A percentile compares a stretch with the other conserved stretches of the same genome.
These are phyloP conservation scores for Bonia amplexicaulis DNA, from an alignment of 176 grass and related monocot genomes.

Conservation along the genomic window DNA sequence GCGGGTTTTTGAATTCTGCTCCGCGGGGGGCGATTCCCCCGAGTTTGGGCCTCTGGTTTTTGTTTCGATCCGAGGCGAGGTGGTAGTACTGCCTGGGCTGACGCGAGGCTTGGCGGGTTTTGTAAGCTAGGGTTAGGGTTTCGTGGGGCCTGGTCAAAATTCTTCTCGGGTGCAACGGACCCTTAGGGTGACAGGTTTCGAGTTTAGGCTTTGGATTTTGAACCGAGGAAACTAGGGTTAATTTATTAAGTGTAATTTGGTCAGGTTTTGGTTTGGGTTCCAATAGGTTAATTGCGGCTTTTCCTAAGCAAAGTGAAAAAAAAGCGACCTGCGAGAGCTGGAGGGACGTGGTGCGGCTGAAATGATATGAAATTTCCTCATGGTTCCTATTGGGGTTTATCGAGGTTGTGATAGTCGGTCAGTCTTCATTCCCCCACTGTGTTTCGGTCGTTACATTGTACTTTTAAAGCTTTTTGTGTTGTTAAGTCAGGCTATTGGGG, in stretches of 20 bases:
- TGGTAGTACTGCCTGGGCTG: background rate
- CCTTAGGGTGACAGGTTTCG: background rate
- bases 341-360: background rate
- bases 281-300: background rate
- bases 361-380: background rate
- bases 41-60: background rate
- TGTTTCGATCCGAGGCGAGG: background rate
- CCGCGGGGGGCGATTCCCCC: background rate
- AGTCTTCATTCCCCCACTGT: background rate
- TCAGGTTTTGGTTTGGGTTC: background rate
- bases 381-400: background rate
- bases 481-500: background rate
- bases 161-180: background rate
- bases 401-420: background rate
- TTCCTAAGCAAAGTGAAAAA: background rate
- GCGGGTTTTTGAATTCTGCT: background rate
- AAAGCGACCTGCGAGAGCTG: background rate
- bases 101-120: background rate
- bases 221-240: background rate
- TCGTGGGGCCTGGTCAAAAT: background rate
- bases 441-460: background rate
- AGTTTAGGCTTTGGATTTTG: background rate
- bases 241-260: background rate
- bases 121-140: background rate
- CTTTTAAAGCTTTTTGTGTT: background rate